phyloP scores from a whole-genome alignment of 768 basidiomycete species.

The Hygrophorus pudorinus region DNA sequence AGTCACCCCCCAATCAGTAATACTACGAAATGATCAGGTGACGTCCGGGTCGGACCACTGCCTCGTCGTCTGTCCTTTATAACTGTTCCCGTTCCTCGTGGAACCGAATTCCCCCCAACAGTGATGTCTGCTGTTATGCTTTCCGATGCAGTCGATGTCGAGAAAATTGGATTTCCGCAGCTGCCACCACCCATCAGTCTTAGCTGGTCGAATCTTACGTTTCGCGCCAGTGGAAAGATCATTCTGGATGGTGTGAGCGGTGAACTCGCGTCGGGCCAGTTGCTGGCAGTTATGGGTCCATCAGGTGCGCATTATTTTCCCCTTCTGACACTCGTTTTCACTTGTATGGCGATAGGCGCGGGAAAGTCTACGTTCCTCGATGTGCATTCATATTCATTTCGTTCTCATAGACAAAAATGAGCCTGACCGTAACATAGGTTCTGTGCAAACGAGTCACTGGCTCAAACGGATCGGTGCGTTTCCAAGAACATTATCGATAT shows the following conservation, averaged over 20 bases:
- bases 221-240: neutral
- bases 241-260: neutral
- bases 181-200: neutral
- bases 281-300: neutral
- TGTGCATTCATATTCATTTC: neutral
- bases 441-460: too few species aligned
- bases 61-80: too few species aligned
- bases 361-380: conserved; percentile 1
- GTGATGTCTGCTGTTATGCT: neutral
- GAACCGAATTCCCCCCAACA: neutral
- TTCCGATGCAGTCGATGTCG: neutral
- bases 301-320: neutral
- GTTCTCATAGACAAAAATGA: neutral
- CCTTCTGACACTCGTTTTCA: neutral
- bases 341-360: neutral
- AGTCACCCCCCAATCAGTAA: too few species aligned
- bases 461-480: too few species aligned
- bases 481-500: too few species aligned
- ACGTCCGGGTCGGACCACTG: too few species aligned
- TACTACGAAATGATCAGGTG: too few species aligned
- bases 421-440: too few species aligned
- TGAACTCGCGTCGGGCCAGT: neutral
- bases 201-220: neutral
- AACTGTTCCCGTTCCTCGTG: too few species aligned
- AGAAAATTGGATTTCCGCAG: neutral